These are phyloP conservation scores for Tubosaeta sp. DNA, from an alignment of 768 basidiomycete species.

Conservation along the genomic window DNA sequence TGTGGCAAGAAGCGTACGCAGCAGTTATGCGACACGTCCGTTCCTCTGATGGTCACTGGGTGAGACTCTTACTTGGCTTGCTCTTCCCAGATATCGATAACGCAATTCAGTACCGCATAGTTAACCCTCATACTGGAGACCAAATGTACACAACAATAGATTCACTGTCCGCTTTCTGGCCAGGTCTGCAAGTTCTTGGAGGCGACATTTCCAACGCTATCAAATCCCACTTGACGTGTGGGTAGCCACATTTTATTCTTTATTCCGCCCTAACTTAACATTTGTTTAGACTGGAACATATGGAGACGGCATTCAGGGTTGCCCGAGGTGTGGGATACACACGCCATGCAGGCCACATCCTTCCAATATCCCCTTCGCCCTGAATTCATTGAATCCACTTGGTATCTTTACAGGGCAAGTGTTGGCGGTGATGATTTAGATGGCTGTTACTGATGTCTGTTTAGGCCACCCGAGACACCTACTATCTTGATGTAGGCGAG, in stretches of 20 bases:
- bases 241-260: conserved; percentile 22
- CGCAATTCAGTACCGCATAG: conserved; percentile 66
- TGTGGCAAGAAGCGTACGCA: conserved; percentile 81
- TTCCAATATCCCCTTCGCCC: conserved; percentile 79
- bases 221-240: conserved; percentile 86
- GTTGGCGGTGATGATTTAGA: not conserved
- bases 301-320: conserved; percentile 86
- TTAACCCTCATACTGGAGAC: conserved; percentile 78
- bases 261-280: not conserved
- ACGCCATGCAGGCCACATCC: conserved; percentile 64
- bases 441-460: conserved; percentile 1
- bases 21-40: conserved; percentile 84
- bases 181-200: conserved; percentile 87
- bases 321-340: conserved; percentile 90
- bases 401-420: conserved; percentile 86
- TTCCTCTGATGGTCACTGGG: conserved; percentile 84
- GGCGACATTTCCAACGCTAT: conserved; percentile 89
- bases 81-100: conserved; percentile 2
- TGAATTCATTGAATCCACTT: conserved; percentile 95
- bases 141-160: conserved; percentile 79
- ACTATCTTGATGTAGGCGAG: conserved; percentile 90
- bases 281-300: conserved; percentile 75
- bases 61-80: conserved; percentile 27
- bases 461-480: conserved; percentile 90
- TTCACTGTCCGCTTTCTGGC: conserved; percentile 94